Base-by-base conservation (phyloP, 2,329 filamentous ascomycete genomes). In the Xylariaceae sp. region DNA sequence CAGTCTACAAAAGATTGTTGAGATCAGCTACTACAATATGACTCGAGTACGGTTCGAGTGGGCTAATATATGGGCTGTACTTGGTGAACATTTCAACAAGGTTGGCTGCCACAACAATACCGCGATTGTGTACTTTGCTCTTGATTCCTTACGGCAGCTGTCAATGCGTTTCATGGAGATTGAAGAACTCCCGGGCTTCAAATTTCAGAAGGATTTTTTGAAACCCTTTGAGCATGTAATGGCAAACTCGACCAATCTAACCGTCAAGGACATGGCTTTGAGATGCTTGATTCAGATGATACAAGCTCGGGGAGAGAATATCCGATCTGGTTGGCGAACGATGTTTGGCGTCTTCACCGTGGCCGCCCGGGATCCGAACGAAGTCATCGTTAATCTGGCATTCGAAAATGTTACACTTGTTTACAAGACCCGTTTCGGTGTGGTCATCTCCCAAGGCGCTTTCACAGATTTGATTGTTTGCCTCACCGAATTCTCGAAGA, bases 11-110 rank as follows among this genome's bases (percentile, higher is more conserved):
- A 99, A 99, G 73, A 84, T 99, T 59, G 95, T 99, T 13, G 94
- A 99, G 73, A 97, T 99, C 72, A 96, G 91, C 71, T 97, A 96
- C 73, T 99, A 99, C 83, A 99, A 99, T 77, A 99, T 99, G 94
- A 92, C 91, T 54, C 87, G 94, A 79, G 93, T 99, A 29, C 88
- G 94, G 65, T 97, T 97, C 65, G 94, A 99, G 70, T 99, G 94
- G 94, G 95, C 89, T 10, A 93, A 89, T 65, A 96, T 99, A 55
- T 99, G 94, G 94, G 89, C 90, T 59, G 89, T 99, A 1, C 82
- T 99, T n/a, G 94, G 94, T 11, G 90, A 96, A 69, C 95, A 99
- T 70, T 99, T 99, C 80, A 97, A 97, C 71, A 88, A 92, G 59
- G 94, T 99, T 56, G 95, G 95, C 47, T 97, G 93, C 67, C 92